Base-by-base conservation (phyloP, 805 yeast genomes). In the Komagataella mondaviorum region DNA sequence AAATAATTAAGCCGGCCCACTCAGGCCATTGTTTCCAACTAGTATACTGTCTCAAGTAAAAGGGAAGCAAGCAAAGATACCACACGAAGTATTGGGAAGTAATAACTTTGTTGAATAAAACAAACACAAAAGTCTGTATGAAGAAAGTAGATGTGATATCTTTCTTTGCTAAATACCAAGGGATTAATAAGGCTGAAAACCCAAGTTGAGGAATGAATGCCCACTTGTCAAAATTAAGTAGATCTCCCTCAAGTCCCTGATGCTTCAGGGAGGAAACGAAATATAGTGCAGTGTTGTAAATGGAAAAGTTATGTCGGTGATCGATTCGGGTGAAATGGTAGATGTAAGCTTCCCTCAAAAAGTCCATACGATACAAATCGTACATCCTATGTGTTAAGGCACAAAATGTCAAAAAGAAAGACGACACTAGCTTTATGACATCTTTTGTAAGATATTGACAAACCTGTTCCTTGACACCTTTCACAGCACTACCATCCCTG, bases 81-180 rank as follows among this genome's bases (percentile, higher is more conserved):
- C 99, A 93, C 55, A 91, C 79, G 66, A 93, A 93, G 66, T 93
- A 93, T 68, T 93, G 99, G 1, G 96, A 88, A 0, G 99, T 93
- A 60, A 88, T 82, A 20, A 85, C 93, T 65, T 85, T 85, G 67
- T 85, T 85, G 66, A 77, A 85, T 1, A 87, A 71, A 16, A 85
- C 89, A 65, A 85, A 86, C n/a, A 81, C 72, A 59, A 84, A 76
- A 0, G 95, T 85, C 63, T 86, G 93, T 10, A 89, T 69, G 55
- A 91, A 90, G 55, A 85, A 60, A 2, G 84, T 72, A 48, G 75
- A 70, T 18, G 75, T 62, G 5, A 82, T 56, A 49, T 73, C 71
- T 10, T 60, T 60, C 51, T 68, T 67, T 10, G 72, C 49, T 7
- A 44, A 44, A 51, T 17, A 56, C 74, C 49, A 75, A 6, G 96